Evolutionary conservation across 2,329 filamentous ascomycete genomes (phyloP).

Genomic region (Septoria linicola): DNA sequence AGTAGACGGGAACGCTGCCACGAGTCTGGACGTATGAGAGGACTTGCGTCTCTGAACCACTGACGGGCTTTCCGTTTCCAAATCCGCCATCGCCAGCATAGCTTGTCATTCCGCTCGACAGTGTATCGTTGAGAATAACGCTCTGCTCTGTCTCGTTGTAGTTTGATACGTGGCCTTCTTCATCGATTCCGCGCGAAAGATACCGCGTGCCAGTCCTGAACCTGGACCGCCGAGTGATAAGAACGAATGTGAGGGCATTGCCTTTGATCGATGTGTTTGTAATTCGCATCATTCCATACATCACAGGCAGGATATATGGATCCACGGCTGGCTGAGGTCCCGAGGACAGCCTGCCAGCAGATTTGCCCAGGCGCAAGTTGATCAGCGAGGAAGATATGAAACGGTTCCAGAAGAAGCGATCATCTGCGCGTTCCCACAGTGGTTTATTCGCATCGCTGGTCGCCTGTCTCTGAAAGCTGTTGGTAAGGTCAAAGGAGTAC

Average conservation of each 20-base stretch:
- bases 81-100: slow-evolving; percentile 75
- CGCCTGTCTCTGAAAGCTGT: slow-evolving; percentile 91
- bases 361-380: slow-evolving; percentile 70
- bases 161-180: slow-evolving; percentile 92
- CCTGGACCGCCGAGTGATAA: slow-evolving; percentile 86
- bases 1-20: slow-evolving; percentile 92
- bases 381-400: slow-evolving; percentile 90
- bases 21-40: slow-evolving; percentile 94
- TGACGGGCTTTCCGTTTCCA: slow-evolving; percentile 68
- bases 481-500: slow-evolving; percentile 94
- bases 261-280: slow-evolving; percentile 81
- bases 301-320: slow-evolving; percentile 90
- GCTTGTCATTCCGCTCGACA: slow-evolving; percentile 69
- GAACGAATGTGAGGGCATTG: slow-evolving; percentile 76
- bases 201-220: slow-evolving; percentile 89
- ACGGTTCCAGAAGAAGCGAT: slow-evolving; percentile 98
- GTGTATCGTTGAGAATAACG: slow-evolving; percentile 80
- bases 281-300: slow-evolving; percentile 95
- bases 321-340: slow-evolving; percentile 75
- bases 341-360: slow-evolving; percentile 59
- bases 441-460: slow-evolving; percentile 69
- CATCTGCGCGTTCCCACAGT: slow-evolving; percentile 88
- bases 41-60: slow-evolving; percentile 76
- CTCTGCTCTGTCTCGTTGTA: slow-evolving; percentile 98
- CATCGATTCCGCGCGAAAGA: slow-evolving; percentile 90